Evolutionary conservation across 1,284 basidiomycete genomes (phyloP).

Genomic region (Omphalotus olearius): DNA sequence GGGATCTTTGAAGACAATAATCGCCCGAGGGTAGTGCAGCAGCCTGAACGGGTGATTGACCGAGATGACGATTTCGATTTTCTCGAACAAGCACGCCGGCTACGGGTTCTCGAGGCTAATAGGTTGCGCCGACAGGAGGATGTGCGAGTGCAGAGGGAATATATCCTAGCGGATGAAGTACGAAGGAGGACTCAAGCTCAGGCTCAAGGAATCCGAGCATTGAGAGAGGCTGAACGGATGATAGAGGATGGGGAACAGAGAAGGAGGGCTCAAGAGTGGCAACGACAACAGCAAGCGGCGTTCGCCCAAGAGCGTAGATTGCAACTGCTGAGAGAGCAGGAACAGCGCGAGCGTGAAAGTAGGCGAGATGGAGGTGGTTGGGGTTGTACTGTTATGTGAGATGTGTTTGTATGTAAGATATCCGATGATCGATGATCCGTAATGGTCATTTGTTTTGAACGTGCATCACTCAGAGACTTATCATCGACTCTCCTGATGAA

Average conservation of each 20-base stretch:
- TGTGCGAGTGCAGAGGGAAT: not conserved
- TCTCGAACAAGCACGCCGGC: not conserved
- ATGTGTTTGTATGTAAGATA: too few relatives aligned
- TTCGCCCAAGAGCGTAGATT: too few relatives aligned
- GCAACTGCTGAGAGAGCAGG: not conserved
- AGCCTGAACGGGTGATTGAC: not conserved
- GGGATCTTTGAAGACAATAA: conserved; percentile 24
- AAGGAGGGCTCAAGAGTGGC: not conserved
- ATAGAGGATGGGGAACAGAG: not conserved
- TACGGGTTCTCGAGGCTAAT: not conserved
- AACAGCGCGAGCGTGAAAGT: conserved; percentile 4
- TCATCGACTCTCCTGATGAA: too few relatives aligned
- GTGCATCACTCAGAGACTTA: too few relatives aligned
- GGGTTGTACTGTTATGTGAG: conserved; percentile 5
- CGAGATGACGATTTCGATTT: not conserved
- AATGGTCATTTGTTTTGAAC: too few relatives aligned
- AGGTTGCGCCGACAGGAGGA: not conserved
- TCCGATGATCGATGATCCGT: too few relatives aligned
- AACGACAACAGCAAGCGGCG: not conserved
- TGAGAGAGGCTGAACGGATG: not conserved
- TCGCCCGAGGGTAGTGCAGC: not conserved
- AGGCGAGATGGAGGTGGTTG: conserved; percentile 7
- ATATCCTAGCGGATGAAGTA: too few relatives aligned
- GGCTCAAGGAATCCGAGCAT: too few relatives aligned
- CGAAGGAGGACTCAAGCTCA: too few relatives aligned